Percentiles rank a stretch among this genome's conserved stretches.
Conservation (phyloP, 108 stramenopile genomes). For the Nitzschia palea region DNA sequence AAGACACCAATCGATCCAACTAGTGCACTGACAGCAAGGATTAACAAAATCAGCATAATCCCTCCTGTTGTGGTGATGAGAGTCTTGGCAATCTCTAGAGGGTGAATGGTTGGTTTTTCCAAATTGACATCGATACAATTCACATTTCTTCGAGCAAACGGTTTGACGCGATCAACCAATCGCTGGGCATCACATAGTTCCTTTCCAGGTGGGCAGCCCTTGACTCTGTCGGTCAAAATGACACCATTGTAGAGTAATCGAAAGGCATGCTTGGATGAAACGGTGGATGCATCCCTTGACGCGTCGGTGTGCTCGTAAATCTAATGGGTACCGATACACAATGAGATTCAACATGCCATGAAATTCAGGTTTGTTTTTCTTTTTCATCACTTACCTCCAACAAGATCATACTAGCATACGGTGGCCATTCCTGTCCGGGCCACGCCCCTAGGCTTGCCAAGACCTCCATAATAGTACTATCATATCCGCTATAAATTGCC, state of each 20-base stretch:
- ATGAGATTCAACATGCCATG: neutral
- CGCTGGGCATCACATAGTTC: slow-evolving; percentile 65
- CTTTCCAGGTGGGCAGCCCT: slow-evolving; percentile 43
- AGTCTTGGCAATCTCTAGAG: neutral
- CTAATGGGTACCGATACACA: slow-evolving; percentile 16
- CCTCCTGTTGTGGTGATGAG: neutral
- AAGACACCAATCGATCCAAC: neutral
- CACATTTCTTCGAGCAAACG: slow-evolving; percentile 46
- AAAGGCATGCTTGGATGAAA: slow-evolving; percentile 58
- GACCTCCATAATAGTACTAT: slow-evolving; percentile 84
- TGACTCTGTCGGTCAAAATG: slow-evolving; percentile 56
- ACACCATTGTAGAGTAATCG: slow-evolving; percentile 79
- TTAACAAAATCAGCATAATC: neutral
- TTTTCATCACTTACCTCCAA: slow-evolving; percentile 70
- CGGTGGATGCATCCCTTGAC: neutral
- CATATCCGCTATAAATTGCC: slow-evolving; percentile 78
- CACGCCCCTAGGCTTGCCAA: slow-evolving; percentile 74
- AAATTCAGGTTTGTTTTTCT: too few species aligned
- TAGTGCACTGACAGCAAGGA: neutral
- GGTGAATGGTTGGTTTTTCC: neutral
- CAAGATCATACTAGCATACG: slow-evolving; percentile 79
- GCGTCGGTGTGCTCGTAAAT: too few species aligned
- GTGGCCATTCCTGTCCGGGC: slow-evolving; percentile 68
- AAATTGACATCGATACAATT: slow-evolving; percentile 17
- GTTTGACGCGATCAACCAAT: slow-evolving; percentile 38